Evolutionary conservation across 306 rosid genomes (phyloP), one percentile per base, ranked within the genome.

Genomic region (Canavalia ensiformis): DNA sequence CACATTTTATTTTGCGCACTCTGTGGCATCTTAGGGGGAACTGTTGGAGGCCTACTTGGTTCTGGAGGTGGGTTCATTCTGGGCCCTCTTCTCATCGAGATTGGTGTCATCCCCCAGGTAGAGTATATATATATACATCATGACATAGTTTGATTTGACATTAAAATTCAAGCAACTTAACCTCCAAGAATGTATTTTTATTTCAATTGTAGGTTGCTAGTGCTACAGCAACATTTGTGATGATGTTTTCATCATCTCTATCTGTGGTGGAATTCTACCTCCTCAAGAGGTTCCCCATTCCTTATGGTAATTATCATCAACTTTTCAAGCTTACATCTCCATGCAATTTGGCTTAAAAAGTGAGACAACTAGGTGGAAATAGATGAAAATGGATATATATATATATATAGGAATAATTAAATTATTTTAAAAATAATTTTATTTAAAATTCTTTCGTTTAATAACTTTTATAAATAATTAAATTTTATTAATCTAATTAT

Each of bases 21-120:
- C 0, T 90, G 94, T 86, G 98, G 98, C 18, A 84, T 92, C 81
- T 69, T 92, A 64, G 97, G 98, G 31, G 98, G 97, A 62, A 91
- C 94, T 25, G 95, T 94, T 54, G 98, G 97, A 9, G 98, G 98
- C 37, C 79, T 92, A 28, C 86, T 94, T 50, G 98, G 97, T 64
- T 94, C 97, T 41, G 97, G 97, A 33, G 98, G 98, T 78, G 97
- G 98, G 4, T 94, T 94, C 80, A 84, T 94, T 77, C 85, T 94
- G 30, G 98, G 98, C 44, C 98, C 97, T 73, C 94, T 92, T 59
- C 97, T 94, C 29, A 84, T 94, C 0, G 98, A 94, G 77, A 94
- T 92, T 37, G 98, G 98, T 50, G 98, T 94, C 75, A 91, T 92
- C 60, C 97, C 98, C 7, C 98, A 90, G 89, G 97, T 89, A 68